Base-by-base conservation (phyloP, 345 rosid species). In the Hypericum androsaemum region DNA sequence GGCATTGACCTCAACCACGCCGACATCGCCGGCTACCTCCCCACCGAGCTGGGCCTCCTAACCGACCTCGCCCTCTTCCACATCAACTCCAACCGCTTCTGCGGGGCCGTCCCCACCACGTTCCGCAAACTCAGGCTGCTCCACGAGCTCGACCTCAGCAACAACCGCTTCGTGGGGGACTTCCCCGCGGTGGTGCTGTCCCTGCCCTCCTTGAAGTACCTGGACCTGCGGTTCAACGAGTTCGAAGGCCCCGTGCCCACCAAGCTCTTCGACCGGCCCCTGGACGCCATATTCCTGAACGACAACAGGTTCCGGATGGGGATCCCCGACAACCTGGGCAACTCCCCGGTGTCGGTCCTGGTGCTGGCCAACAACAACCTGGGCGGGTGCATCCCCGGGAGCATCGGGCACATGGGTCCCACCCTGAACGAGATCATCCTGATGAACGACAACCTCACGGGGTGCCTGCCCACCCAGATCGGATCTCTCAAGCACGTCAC, bases 221-320 rank as follows among this genome's bases (percentile, higher is more conserved):
- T 84, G 67, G 89, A 84, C 73, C 88, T 84, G 5, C 74, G 94
- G 0, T 84, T 70, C 77, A 84, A 84, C 41, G 89, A 84, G 63
- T 84, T 84, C 3, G 94, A 84, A 70, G 94, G 86, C 5, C 59
- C 74, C 13, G 77, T 84, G 12, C 94, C 94, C 0, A 54, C 77
- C 1, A 51, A 71, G 59, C 78, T 84, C 41, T 84, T 84, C 39
- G 80, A 81, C 53, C 73, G 60, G 62, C 54, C 79, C 11, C 77
- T 84, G 0, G 94, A 81, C 28, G 89, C 86, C 10, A 45, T 84
- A 14, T 84, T 81, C 69, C 63, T 81, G 63, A 79, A 84, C 55
- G 79, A 77, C 9, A 81, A 84, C 52, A 49, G 89, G 49, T 84
- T 84, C 36, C 64, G 66, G 37, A 79, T 76, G 45, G 84, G 86